A percentile compares a stretch with the other conserved stretches of the same genome.
Conservation (phyloP, 2,329 filamentous ascomycete genomes). For the Macrophomina pseudophaseolina region DNA sequence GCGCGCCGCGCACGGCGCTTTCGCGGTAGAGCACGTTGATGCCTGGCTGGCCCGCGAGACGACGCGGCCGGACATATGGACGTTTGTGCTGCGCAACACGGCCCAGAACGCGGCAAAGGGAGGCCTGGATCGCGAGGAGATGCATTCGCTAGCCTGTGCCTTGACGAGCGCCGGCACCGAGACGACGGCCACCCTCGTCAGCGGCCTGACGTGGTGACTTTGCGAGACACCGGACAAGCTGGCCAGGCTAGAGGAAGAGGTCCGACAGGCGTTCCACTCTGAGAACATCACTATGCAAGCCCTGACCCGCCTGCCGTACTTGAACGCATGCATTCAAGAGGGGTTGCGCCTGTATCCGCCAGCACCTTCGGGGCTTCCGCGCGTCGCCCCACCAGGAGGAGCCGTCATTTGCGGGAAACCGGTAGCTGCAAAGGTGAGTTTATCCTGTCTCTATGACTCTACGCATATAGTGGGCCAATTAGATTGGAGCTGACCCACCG, state of each 20-base stretch:
- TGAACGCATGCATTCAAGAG: constrained; percentile 49
- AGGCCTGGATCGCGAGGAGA: no score
- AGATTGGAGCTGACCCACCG: no score
- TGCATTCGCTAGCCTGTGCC: constrained; percentile 28
- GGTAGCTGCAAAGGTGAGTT: no score
- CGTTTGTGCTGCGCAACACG: not conserved
- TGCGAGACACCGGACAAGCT: constrained; percentile 28
- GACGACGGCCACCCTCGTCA: constrained; percentile 47
- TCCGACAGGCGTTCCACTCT: not conserved
- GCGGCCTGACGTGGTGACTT: constrained; percentile 44
- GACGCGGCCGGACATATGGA: not conserved
- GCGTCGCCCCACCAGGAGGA: constrained; percentile 42
- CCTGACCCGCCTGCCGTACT: constrained; percentile 39
- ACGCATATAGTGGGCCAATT: no score
- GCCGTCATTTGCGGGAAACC: constrained; percentile 28
- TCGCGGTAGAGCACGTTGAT: no score
- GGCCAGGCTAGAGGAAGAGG: not conserved
- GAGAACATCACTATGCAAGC: constrained; percentile 30
- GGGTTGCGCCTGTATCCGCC: constrained; percentile 50
- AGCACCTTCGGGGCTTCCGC: constrained; percentile 41
- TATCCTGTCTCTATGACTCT: no score
- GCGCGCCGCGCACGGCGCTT: no score
- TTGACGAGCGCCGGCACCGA: constrained; percentile 46
- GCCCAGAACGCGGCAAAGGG: not conserved
- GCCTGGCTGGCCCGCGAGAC: constrained; percentile 25